Evolutionary conservation across 768 basidiomycete genomes (phyloP).

Genomic region (Xerocomus brunneocitrinus): DNA sequence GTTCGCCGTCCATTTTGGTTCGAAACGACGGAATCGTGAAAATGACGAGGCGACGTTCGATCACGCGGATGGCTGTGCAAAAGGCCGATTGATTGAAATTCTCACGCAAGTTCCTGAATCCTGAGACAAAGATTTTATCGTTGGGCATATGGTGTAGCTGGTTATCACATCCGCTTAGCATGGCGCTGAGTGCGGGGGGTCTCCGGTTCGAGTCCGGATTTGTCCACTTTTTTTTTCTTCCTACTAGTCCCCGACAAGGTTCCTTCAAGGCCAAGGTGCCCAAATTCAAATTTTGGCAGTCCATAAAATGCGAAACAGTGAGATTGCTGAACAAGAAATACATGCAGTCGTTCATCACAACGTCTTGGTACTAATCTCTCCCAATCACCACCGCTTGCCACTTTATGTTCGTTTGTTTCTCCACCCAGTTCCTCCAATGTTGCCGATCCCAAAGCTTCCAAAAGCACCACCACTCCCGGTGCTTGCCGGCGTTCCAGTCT

Average conservation of each 20-base stretch:
- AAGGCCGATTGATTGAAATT: neutral
- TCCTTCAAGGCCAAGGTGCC: too few species aligned
- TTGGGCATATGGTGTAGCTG: constrained; percentile 38
- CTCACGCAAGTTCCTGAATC: neutral
- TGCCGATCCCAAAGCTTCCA: constrained; percentile 44
- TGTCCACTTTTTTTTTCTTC: constrained; percentile 26
- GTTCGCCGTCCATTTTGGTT: constrained; percentile 23
- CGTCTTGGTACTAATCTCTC: constrained; percentile 2
- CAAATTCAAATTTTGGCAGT: neutral
- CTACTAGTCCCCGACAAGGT: too few species aligned
- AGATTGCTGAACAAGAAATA: constrained; percentile 10
- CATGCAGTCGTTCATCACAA: constrained; percentile 8
- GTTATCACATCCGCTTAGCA: constrained; percentile 41
- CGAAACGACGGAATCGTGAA: constrained; percentile 19
- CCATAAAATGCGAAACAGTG: constrained; percentile 4
- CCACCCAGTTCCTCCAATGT: constrained; percentile 32
- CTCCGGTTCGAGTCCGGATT: constrained; percentile 39
- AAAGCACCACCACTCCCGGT: constrained; percentile 40
- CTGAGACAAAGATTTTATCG: too few species aligned
- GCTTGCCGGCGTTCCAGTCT: constrained; percentile 20
- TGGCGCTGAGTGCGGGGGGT: constrained; percentile 34
- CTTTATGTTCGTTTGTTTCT: constrained; percentile 23
- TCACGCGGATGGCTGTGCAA: constrained; percentile 25
- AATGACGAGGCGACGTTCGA: constrained; percentile 25
- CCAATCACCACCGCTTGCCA: neutral